phyloP scores from a whole-genome alignment of 2,329 filamentous ascomycete species.

The Fusarium phyllophilum region DNA sequence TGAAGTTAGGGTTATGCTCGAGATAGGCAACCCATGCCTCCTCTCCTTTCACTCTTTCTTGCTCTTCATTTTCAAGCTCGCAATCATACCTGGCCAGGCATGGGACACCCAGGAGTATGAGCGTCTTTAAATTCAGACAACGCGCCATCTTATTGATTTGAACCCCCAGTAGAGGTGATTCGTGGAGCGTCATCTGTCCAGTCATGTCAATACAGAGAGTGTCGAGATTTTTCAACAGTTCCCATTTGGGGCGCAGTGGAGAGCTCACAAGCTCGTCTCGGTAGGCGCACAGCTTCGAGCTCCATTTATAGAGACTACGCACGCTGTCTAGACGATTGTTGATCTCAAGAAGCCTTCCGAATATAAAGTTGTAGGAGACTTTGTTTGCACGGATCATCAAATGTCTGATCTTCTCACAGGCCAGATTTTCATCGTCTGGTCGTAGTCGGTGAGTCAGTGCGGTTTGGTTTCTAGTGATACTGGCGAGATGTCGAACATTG shows the following conservation, averaged over 20 bases:
- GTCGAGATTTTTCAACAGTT: background rate
- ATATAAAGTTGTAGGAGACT: background rate
- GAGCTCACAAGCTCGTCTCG: background rate
- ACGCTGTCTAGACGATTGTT: accelerated
- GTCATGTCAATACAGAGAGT: background rate
- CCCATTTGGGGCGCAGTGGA: background rate
- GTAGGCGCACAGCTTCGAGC: background rate
- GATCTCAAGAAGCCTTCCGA: accelerated
- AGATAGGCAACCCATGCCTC: background rate
- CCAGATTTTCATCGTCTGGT: background rate
- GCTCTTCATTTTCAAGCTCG: accelerated
- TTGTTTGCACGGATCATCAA: background rate
- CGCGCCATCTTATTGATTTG: background rate
- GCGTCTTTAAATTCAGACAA: background rate
- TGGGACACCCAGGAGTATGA: background rate
- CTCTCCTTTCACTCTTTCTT: too few relatives aligned
- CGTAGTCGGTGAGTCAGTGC: background rate
- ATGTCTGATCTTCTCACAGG: background rate
- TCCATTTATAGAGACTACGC: background rate
- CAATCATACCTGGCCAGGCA: background rate
- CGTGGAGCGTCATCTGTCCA: accelerated
- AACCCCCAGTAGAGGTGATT: background rate
- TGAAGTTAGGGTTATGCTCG: background rate
- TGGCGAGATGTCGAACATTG: background rate
- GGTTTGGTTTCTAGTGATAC: background rate